These are phyloP conservation scores for Pseudognaphalium luteoalbum DNA, from an alignment of 129 eudicot genomes.

Conservation along the genomic window DNA sequence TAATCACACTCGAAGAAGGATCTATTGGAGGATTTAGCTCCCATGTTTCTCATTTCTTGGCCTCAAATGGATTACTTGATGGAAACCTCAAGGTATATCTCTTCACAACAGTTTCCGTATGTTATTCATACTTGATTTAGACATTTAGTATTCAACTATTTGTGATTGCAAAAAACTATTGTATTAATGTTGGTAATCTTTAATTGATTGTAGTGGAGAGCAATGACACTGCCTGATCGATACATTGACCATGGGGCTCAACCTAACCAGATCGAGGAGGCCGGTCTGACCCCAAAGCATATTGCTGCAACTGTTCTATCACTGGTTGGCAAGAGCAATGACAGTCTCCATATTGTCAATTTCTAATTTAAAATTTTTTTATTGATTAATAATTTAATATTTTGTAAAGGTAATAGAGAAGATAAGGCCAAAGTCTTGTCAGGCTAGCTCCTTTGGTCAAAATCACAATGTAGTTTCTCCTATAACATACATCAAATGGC, in stretches of 20 bases:
- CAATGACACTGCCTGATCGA: constrained; percentile 69
- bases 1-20: constrained; percentile 65
- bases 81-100: constrained; percentile 60
- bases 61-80: constrained; percentile 63
- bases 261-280: constrained; percentile 60
- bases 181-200: neutral
- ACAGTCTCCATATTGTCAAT: constrained; percentile 27
- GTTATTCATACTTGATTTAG: neutral
- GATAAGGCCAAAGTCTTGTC: neutral
- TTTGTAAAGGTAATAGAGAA: constrained; percentile 1
- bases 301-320: constrained; percentile 65
- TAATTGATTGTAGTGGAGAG: constrained; percentile 54
- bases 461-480: constrained; percentile 8
- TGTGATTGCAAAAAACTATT: neutral
- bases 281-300: constrained; percentile 60
- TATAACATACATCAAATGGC: constrained; percentile 7
- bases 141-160: neutral
- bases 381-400: neutral
- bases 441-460: constrained; percentile 7
- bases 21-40: constrained; percentile 71
- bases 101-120: constrained; percentile 10
- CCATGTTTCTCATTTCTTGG: constrained; percentile 66
- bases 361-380: constrained; percentile 11
- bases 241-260: constrained; percentile 72
- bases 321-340: constrained; percentile 44